Percentiles rank a stretch among this genome's conserved stretches.
Conservation (phyloP, 805 yeast species). For the Candida yuanshanica region DNA sequence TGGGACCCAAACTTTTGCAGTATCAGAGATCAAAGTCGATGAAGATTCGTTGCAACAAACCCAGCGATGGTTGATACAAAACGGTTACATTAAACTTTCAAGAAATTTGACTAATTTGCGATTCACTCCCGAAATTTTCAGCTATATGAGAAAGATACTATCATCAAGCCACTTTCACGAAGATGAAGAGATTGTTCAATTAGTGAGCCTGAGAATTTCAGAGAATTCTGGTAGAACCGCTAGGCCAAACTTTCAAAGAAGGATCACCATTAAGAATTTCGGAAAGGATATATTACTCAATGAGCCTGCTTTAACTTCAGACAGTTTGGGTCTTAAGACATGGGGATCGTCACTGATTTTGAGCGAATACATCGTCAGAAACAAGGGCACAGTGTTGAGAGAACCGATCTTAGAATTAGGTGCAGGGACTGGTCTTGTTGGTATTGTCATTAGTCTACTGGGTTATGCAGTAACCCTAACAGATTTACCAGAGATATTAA, state of each 20-base stretch:
- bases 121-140: conserved; percentile 34
- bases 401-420: conserved; percentile 67
- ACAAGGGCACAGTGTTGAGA: conserved; percentile 17
- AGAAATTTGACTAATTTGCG: conserved; percentile 26
- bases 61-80: conserved; percentile 38
- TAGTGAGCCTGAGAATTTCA: conserved; percentile 62
- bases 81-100: conserved; percentile 31
- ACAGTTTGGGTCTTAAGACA: conserved; percentile 85
- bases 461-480: conserved; percentile 49
- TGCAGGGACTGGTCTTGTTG: conserved; percentile 90
- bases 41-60: conserved; percentile 22
- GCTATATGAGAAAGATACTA: conserved; percentile 44
- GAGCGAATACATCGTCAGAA: conserved; percentile 44
- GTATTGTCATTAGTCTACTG: conserved; percentile 56
- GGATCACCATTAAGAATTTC: conserved; percentile 42
- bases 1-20: conserved; percentile 9
- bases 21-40: conserved; percentile 27
- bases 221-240: conserved; percentile 85
- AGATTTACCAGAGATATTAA: conserved; percentile 73
- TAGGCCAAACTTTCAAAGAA: conserved; percentile 62
- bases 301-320: conserved; percentile 86
- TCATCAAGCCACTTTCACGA: conserved; percentile 35
- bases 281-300: conserved; percentile 32
- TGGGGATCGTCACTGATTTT: conserved; percentile 90
- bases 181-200: conserved; percentile 39